Conservation (phyloP, 331 rosid species). For the Phaseolus coccineus region DNA sequence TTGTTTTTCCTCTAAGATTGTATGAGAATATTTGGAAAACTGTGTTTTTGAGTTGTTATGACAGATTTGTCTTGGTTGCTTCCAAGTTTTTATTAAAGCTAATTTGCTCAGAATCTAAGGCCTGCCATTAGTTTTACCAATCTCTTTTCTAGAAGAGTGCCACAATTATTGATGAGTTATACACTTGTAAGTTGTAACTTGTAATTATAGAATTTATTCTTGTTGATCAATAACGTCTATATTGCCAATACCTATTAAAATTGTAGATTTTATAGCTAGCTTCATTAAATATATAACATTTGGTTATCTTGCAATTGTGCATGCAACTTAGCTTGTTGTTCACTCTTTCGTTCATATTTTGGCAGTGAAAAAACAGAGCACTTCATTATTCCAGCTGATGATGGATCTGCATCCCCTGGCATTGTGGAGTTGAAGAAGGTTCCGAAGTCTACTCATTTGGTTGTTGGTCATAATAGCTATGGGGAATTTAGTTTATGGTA, state of each 20-base stretch:
- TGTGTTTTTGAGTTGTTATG: slow-evolving; percentile 23
- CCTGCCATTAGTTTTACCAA: slow-evolving; percentile 4
- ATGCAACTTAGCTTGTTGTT: slow-evolving; percentile 36
- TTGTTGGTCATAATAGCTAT: slow-evolving; percentile 66
- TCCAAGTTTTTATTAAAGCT: slow-evolving; percentile 26
- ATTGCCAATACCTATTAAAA: slow-evolving; percentile 11
- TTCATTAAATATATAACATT: slow-evolving; percentile 25
- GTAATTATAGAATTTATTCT: not conserved
- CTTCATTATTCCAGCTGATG: slow-evolving; percentile 59
- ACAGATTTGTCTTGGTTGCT: slow-evolving; percentile 13
- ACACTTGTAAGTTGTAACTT: not conserved
- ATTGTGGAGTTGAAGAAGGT: slow-evolving; percentile 78
- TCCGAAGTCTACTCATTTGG: slow-evolving; percentile 68
- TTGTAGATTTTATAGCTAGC: slow-evolving; percentile 18
- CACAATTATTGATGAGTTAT: not conserved
- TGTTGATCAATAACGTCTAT: slow-evolving; percentile 31
- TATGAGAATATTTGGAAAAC: slow-evolving; percentile 27
- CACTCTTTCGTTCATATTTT: slow-evolving; percentile 40
- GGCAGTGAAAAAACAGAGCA: slow-evolving; percentile 67
- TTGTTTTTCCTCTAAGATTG: slow-evolving; percentile 25
- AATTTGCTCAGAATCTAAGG: slow-evolving; percentile 21
- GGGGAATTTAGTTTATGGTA: slow-evolving; percentile 94
- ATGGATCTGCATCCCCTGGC: slow-evolving; percentile 66
- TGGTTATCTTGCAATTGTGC: slow-evolving; percentile 22
- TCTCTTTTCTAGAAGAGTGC: slow-evolving; percentile 26